Evolutionary conservation across 306 rosid species (phyloP), one percentile per base, ranked within the genome.

Genomic region (Prunus davidiana): DNA sequence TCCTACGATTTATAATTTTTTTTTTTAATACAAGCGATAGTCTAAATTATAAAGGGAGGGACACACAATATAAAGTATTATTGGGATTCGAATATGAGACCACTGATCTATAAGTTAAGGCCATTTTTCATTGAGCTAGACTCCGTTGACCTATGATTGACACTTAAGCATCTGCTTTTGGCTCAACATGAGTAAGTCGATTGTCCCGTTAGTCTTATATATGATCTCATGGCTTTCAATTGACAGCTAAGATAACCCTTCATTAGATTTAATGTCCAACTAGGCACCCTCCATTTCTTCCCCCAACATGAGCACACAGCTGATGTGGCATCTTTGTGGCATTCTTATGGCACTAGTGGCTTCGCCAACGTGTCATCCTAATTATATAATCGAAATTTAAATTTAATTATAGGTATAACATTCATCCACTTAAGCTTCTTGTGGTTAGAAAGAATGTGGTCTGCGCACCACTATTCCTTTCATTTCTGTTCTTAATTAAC

Each of bases 211-310:
- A 34, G n/a, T n/a, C n/a, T n/a, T n/a, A n/a, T n/a, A 7, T 6
- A 34, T 56, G 12, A 56, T 12, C 14, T 20, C 22, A n/a, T 56
- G 14, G 12, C 25, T 9, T 12, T 22, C 11, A 55, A 55, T 55
- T 55, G n/a, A 12, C 61, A 1, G 61, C 27, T 55, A 24, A 24
- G 25, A 12, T n/a, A 55, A n/a, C 60, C 25, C 60, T 9, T 32
- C 38, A 5, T 34, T 34, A 34, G 56, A 28, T 49, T 16, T 69
- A 38, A 71, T 71, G 72, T 52, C 77, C 77, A 71, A 34, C 66
- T 71, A 70, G 12, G 63, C 55, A 46, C 32, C 63, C 2, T 34
- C 71, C 76, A 70, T 70, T 78, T 58, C 47, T 22, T 20, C 24
- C 25, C 49, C 10, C 24, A 38, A 45, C 32, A 58, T 46, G 8